Evolutionary conservation across 305 asterid species (phyloP), one percentile per base, ranked within the genome.

Genomic region (Fraxinus velutina): DNA sequence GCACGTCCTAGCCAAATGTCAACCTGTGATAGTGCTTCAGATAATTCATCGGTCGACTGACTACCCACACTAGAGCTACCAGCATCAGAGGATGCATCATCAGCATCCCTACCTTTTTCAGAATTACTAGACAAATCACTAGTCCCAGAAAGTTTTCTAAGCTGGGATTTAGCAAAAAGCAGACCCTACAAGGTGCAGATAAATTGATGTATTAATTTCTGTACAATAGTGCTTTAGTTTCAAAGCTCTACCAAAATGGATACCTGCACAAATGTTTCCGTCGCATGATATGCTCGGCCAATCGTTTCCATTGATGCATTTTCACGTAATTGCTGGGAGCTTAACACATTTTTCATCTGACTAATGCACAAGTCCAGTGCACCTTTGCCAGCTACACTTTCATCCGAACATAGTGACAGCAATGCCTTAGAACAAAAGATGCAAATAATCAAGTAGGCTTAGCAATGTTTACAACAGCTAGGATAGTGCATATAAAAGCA

Each of bases 231-330:
- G 80, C 72, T 79, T 37, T 57, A 39, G 78, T 76, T 86, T 44
- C 76, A 76, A 78, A 81, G 62, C 78, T 78, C 66, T 36, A 71
- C 79, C 83, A 78, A 83, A 87, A 73, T 70, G 79, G 77, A 82
- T 77, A 95, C 99, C 98, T 95, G 97, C 77, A 96, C 99, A 85
- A 93, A 91, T 84, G 96, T 93, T 91, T 96, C 99, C 19, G 98
- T 96, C 81, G 98, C 98, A 83, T 93, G 97, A 89, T 96, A 96
- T 84, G 98, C 99, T 80, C 95, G 92, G 76, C 99, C 98, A 80
- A 94, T 89, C 79, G 90, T 90, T 86, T 96, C 98, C 99, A 96
- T 90, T 52, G 99, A 90, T 90, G 98, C 97, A 81, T 86, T 89
- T 90, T 88, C 97, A 50, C 97, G 98, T 82, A 96, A 81, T 83